These are phyloP conservation scores for Chaetothyriales sp. DNA, from an alignment of 2,329 filamentous ascomycete genomes.

Conservation along the genomic window DNA sequence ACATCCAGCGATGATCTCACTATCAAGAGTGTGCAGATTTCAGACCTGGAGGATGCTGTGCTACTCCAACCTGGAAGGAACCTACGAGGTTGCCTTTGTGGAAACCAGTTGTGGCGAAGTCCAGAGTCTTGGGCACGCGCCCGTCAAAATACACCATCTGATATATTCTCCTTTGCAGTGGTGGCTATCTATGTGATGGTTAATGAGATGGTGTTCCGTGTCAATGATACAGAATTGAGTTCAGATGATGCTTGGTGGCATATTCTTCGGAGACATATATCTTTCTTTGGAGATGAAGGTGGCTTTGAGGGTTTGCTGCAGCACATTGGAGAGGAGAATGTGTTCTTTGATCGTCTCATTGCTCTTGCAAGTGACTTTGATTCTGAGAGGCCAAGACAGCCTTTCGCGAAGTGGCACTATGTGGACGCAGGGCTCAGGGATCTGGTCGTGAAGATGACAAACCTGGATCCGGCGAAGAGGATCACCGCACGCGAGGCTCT, in stretches of 20 bases:
- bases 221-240: conserved; percentile 22
- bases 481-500: conserved; percentile 23
- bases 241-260: conserved; percentile 19
- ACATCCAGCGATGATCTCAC: conserved; percentile 4
- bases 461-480: conserved; percentile 21
- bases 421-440: conserved; percentile 18
- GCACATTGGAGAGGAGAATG: conserved; percentile 27
- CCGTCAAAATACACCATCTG: conserved; percentile 19
- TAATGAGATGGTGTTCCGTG: conserved; percentile 27
- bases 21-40: conserved; percentile 19
- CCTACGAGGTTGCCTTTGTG: conserved; percentile 17
- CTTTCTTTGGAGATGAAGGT: conserved; percentile 32
- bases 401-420: conserved; percentile 30
- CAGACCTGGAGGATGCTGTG: conserved; percentile 19
- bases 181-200: conserved; percentile 30
- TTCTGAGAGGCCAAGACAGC: conserved; percentile 26
- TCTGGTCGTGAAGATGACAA: conserved; percentile 20
- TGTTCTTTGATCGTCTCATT: conserved; percentile 25
- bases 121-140: conserved; percentile 22
- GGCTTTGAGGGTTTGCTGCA: conserved; percentile 28
- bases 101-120: conserved; percentile 24
- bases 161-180: conserved; percentile 24
- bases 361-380: conserved; percentile 26
- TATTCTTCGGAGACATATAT: conserved; percentile 32
- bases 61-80: conserved; percentile 5